Evolutionary conservation across 805 yeast species (phyloP), one percentile per base, ranked within the genome.

Genomic region (Saturnispora silvae): DNA sequence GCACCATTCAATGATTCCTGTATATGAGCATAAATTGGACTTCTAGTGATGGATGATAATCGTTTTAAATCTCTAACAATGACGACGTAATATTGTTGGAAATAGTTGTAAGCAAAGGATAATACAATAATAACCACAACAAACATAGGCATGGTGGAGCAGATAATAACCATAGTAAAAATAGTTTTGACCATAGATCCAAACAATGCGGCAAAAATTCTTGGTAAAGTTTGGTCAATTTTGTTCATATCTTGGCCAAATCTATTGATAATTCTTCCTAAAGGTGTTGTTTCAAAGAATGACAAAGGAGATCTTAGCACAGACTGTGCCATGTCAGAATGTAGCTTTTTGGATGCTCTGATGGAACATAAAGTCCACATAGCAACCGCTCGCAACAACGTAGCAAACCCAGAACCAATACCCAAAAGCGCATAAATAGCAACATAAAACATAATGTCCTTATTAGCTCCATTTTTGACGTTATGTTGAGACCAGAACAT

Each of bases 1-100:
- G 79, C 72, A 10, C 96, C 96, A 23, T 68, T 69, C 34, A 86
- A 59, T 3, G 86, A 76, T 51, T 86, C 96, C 52, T 82, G 87
- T 44, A 86, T 67, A 46, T 81, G 85, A 0, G 94, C 81, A 61
- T 72, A 81, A 14, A 84, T 75, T 3, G 95, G 95, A 40, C 83
- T 73, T 49, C 73, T 68, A 4, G 89, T 68, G 17, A 75, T 66
- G 37, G 81, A 75, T 33, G 72, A 74, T 35, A 84, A 62, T 49
- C 95, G 70, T 53, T 81, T 82, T 48, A 85, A 63, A 53, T 85
- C 95, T 49, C 95, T 69, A 7, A 86, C 72, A 1, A 84, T 68
- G 4, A 75, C 65, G 43, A 78, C 68, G 54, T 81, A 86, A 56
- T 67, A 79, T 34, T 63, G 61, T 55, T 84, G 94, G 53, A 78